These are phyloP conservation scores for Cytospora chrysosperma DNA, from an alignment of 2,329 filamentous ascomycete species.

Conservation along the genomic window DNA sequence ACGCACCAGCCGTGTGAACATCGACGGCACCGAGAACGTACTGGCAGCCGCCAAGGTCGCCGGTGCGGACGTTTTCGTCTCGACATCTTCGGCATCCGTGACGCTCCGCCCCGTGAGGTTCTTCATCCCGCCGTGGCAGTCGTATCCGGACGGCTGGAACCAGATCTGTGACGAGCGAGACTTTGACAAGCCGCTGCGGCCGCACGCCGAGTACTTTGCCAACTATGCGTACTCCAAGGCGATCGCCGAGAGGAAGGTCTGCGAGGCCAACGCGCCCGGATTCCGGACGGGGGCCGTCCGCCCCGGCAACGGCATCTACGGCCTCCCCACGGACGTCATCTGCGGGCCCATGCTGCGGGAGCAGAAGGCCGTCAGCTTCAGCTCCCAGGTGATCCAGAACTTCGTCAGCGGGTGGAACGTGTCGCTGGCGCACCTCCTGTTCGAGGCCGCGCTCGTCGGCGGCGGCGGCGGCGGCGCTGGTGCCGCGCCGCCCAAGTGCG, in stretches of 20 bases:
- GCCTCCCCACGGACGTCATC: constrained; percentile 44
- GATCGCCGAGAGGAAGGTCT: constrained; percentile 51
- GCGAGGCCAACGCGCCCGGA: constrained; percentile 39
- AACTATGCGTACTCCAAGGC: constrained; percentile 54
- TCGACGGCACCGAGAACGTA: constrained; percentile 49
- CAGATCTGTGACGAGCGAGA: constrained; percentile 49
- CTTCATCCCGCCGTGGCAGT: constrained; percentile 45
- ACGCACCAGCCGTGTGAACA: constrained; percentile 48
- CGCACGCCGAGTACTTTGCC: constrained; percentile 44
- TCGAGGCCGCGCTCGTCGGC: constrained; percentile 49
- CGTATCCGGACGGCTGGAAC: constrained; percentile 38
- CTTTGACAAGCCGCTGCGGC: constrained; percentile 39
- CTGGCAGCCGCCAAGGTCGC: constrained; percentile 45
- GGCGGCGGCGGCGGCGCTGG: constrained; percentile 27
- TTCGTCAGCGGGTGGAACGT: constrained; percentile 53
- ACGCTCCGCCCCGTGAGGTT: constrained; percentile 41
- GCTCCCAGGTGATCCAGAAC: constrained; percentile 46
- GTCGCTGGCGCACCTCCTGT: constrained; percentile 52
- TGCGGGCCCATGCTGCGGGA: constrained; percentile 40
- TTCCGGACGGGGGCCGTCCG: constrained; percentile 56
- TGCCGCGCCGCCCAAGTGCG: constrained; percentile 33
- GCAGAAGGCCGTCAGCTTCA: constrained; percentile 43
- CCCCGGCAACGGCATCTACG: constrained; percentile 54
- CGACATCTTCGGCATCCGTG: constrained; percentile 52
- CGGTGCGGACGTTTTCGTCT: constrained; percentile 50